Evolutionary conservation across 192 early-diverging fungal species (phyloP), one percentile per base, ranked within the genome.

Genomic region (Chytriomyces hyalinus): DNA sequence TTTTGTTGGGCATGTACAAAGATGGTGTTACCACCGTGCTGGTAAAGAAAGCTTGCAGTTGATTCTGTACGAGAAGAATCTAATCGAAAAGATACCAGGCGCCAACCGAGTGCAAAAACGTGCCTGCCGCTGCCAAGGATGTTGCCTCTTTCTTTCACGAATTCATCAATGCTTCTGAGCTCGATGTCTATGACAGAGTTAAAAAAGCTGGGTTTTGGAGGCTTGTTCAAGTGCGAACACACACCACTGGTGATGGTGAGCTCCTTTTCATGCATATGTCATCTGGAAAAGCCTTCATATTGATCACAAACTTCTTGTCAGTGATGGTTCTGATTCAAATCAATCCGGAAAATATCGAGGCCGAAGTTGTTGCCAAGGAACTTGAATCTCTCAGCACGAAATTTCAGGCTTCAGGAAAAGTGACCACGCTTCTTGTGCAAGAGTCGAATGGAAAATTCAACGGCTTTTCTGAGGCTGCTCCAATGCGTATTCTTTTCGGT

Each of bases 321-420:
- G 84, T 83, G 48, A 85, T 92, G 87, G 75, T 93, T 13, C 65
- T 92, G 59, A 71, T 94, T 8, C 92, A 93, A 71, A 73, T 90
- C 48, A 84, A 90, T 51, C 83, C 87, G 28, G 81, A 68, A 43
- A 71, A 78, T 22, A 82, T 88, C 17, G 67, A 81, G n/a, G 51
- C 76, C 0, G 84, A 76, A 24, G 72, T 70, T 8, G 69, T 88
- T 70, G 5, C 51, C 73, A 17, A 59, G 81, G 67, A 60, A 65
- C 64, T 87, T 81, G 76, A 79, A 49, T 15, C 47, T 24, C 2
- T 79, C 79, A 53, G 66, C 68, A 57, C 65, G 70, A 6, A 68
- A 73, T 68, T 80, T 43, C 64, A 62, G 5, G 57, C n/a, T 5
- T 49, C 57, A 43, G 63, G 66, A 6, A 79, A 78, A 28, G 62